These are phyloP conservation scores for Suhomyces guaymorum DNA, from an alignment of 1,139 yeast genomes.

Conservation along the genomic window DNA sequence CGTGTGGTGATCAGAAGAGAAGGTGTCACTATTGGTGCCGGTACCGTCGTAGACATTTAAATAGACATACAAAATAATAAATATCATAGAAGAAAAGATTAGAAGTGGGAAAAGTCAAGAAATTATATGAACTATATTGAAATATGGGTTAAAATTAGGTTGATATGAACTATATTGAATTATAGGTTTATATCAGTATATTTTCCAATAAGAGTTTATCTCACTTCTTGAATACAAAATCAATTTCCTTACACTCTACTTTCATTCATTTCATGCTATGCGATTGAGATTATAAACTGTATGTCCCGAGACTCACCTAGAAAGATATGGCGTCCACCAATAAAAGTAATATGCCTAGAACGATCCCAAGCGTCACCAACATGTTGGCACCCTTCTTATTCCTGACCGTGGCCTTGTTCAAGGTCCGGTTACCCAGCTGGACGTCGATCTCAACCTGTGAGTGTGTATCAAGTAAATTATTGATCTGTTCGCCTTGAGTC, in stretches of 20 bases:
- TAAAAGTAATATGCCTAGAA: conserved; percentile 62
- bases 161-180: too few species aligned
- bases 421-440: conserved; percentile 68
- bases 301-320: too few species aligned
- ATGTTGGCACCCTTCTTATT: conserved; percentile 72
- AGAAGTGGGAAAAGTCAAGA: background rate
- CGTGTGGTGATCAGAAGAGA: conserved; percentile 83
- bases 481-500: conserved; percentile 73
- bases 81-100: background rate
- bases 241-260: too few species aligned
- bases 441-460: conserved; percentile 70
- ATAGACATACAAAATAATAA: conserved; percentile 1
- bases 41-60: conserved; percentile 43
- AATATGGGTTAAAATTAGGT: too few species aligned
- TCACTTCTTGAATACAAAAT: too few species aligned
- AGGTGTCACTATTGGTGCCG: conserved; percentile 89
- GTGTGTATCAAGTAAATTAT: conserved; percentile 66
- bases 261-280: too few species aligned
- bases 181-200: too few species aligned
- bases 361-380: conserved; percentile 59
- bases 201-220: too few species aligned
- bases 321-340: conserved; percentile 60
- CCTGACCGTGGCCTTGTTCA: conserved; percentile 68
- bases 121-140: too few species aligned
- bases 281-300: too few species aligned